phyloP scores from a whole-genome alignment of 352 stramenopile genomes.

The Globisporangium solare region DNA sequence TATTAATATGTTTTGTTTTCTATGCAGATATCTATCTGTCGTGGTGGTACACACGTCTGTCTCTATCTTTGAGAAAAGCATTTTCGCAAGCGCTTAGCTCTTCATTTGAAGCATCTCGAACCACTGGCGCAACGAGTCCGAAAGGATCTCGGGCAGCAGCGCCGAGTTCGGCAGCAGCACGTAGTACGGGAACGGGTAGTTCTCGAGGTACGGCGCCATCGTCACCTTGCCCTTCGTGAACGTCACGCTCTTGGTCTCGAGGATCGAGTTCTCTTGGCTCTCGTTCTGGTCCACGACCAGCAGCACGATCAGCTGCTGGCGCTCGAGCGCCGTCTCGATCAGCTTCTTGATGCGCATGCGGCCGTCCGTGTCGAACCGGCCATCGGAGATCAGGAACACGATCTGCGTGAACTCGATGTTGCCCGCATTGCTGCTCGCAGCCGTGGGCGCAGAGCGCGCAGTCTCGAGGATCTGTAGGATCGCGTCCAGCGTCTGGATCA shows the following conservation, averaged over 20 bases:
- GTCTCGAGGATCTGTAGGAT: constrained; percentile 91
- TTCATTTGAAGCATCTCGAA: constrained; percentile 96
- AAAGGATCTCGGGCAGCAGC: constrained; percentile 97
- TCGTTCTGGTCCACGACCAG: constrained; percentile 94
- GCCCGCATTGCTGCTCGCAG: constrained; percentile 38
- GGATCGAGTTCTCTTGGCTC: constrained; percentile 89
- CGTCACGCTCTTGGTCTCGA: constrained; percentile 97
- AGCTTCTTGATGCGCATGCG: constrained; percentile 92
- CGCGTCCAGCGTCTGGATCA: constrained; percentile 92
- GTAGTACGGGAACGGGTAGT: constrained; percentile 99
- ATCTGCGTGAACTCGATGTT: constrained; percentile 93
- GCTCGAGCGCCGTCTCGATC: constrained; percentile 95
- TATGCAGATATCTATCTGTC: too few species aligned
- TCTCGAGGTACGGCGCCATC: constrained; percentile 98
- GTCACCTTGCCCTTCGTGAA: constrained; percentile 95
- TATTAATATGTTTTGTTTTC: too few species aligned
- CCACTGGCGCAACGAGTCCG: constrained; percentile 99
- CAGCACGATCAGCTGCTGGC: constrained; percentile 97
- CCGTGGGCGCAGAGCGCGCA: constrained; percentile 49
- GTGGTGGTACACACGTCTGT: too few species aligned
- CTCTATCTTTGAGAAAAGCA: too few species aligned
- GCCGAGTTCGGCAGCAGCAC: constrained; percentile 95
- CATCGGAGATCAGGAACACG: constrained; percentile 99
- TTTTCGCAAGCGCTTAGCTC: too few species aligned
- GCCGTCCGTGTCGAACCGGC: constrained; percentile 96